These are phyloP conservation scores for Boletus coccyginus DNA, from an alignment of 768 basidiomycete genomes.

Conservation along the genomic window DNA sequence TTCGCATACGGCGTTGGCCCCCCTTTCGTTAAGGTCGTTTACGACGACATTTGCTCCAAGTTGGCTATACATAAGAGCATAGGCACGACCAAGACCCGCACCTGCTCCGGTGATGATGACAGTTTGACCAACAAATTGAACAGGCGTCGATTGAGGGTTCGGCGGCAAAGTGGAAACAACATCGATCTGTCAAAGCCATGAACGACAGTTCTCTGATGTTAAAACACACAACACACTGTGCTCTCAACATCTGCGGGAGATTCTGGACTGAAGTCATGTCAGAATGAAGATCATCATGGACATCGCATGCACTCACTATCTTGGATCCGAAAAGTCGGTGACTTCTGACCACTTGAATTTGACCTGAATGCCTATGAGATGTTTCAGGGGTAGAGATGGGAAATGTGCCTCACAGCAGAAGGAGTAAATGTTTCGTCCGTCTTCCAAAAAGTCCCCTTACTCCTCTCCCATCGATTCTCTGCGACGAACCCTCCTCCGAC, in stretches of 20 bases:
- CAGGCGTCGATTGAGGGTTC: slow-evolving; percentile 66
- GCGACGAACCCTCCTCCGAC: slow-evolving; percentile 90
- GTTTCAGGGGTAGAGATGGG: not conserved
- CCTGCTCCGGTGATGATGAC: slow-evolving; percentile 95
- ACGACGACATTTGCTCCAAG: slow-evolving; percentile 97
- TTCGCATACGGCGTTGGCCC: slow-evolving; percentile 79
- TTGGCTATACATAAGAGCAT: slow-evolving; percentile 87
- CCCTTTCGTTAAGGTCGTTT: slow-evolving; percentile 90
- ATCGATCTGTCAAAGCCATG: slow-evolving; percentile 48
- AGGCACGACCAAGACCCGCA: slow-evolving; percentile 88
- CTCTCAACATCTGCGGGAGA: slow-evolving; percentile 61
- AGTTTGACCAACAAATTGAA: slow-evolving; percentile 87
- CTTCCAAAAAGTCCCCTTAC: slow-evolving; percentile 84
- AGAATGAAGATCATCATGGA: not conserved
- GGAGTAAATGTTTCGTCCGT: slow-evolving; percentile 91
- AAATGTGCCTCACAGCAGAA: slow-evolving; percentile 65
- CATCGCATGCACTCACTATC: slow-evolving; percentile 50
- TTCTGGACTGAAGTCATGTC: slow-evolving; percentile 50
- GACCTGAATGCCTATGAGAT: slow-evolving; percentile 44
- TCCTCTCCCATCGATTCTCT: slow-evolving; percentile 92
- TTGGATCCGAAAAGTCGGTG: slow-evolving; percentile 70
- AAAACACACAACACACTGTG: slow-evolving; percentile 35
- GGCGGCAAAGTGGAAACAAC: slow-evolving; percentile 57
- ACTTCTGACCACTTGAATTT: slow-evolving; percentile 82
- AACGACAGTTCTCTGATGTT: not conserved